Evolutionary conservation across 2,329 filamentous ascomycete species (phyloP).

Genomic region (Aureobasidium sp.): DNA sequence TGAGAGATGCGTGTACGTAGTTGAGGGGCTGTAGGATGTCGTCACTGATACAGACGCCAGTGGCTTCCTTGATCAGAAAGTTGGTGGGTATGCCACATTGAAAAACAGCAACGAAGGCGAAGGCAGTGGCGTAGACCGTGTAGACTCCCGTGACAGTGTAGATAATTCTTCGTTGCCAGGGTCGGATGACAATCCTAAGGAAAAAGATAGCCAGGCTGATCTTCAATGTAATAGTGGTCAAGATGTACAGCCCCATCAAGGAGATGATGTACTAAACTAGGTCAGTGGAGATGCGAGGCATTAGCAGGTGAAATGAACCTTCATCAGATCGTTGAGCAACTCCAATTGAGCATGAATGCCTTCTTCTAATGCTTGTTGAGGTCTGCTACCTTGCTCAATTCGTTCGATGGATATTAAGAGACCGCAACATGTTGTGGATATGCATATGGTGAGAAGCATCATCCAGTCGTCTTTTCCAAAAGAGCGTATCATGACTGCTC

Average conservation of each 20-base stretch:
- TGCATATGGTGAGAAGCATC: not conserved
- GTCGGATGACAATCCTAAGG: constrained; percentile 32
- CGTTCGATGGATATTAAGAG: not conserved
- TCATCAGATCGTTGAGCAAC: not conserved
- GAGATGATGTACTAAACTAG: constrained; percentile 25
- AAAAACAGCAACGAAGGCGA: constrained; percentile 21
- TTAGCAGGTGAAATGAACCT: not conserved
- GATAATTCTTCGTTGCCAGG: constrained; percentile 30
- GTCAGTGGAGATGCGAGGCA: constrained; percentile 10
- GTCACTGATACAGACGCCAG: not conserved
- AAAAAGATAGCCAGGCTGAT: constrained; percentile 40
- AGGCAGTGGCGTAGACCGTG: constrained; percentile 29
- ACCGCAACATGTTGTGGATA: not conserved
- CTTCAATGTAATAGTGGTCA: constrained; percentile 35
- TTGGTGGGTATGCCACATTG: constrained; percentile 10
- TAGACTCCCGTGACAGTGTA: constrained; percentile 19
- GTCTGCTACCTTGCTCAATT: not conserved
- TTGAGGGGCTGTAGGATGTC: not conserved
- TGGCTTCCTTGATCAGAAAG: not conserved
- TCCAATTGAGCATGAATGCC: not conserved
- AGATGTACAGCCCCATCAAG: constrained; percentile 32
- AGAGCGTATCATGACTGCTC: constrained; percentile 5
- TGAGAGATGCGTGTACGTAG: constrained; percentile 25
- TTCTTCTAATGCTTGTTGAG: not conserved
- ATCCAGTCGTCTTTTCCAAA: constrained; percentile 7